Evolutionary conservation across 495 filamentous ascomycete species (phyloP).

Genomic region (Ramalina peruviana): DNA sequence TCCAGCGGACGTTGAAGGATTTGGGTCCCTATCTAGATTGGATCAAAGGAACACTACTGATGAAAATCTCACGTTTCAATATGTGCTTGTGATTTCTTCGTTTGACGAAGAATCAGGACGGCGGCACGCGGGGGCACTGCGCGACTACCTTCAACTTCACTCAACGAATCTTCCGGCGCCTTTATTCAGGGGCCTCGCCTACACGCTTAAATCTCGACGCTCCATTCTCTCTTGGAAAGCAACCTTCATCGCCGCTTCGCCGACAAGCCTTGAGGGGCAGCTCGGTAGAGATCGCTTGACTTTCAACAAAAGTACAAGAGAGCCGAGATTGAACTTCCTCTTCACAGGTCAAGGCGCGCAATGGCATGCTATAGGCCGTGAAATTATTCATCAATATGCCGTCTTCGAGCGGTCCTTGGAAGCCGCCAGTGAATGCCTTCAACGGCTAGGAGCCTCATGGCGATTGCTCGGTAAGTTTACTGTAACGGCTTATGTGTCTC

Average conservation of each 20-base stretch:
- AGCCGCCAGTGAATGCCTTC: background rate
- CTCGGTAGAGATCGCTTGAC: too few species aligned
- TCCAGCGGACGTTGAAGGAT: too few species aligned
- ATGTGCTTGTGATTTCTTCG: too few species aligned
- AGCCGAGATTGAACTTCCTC: background rate
- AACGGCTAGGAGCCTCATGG: background rate
- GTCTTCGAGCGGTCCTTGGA: background rate
- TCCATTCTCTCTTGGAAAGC: constrained; percentile 17
- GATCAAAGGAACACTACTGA: too few species aligned
- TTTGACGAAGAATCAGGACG: too few species aligned
- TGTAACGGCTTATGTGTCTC: too few species aligned
- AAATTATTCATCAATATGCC: background rate
- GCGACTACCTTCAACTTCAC: too few species aligned
- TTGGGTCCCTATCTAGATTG: too few species aligned
- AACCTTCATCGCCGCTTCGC: constrained; percentile 4
- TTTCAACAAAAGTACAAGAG: background rate
- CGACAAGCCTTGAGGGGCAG: constrained; percentile 11
- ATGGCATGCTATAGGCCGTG: constrained; percentile 43
- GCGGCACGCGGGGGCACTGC: too few species aligned
- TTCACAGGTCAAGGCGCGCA: constrained; percentile 32
- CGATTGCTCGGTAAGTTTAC: too few species aligned
- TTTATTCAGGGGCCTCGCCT: constrained; percentile 16
- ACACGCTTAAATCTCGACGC: constrained; percentile 19
- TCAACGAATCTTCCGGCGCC: too few species aligned
- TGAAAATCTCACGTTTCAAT: too few species aligned